Evolutionary conservation across 2,329 filamentous ascomycete genomes (phyloP), one percentile per base, ranked within the genome.

Genomic region (Lasiodiplodia sp.): DNA sequence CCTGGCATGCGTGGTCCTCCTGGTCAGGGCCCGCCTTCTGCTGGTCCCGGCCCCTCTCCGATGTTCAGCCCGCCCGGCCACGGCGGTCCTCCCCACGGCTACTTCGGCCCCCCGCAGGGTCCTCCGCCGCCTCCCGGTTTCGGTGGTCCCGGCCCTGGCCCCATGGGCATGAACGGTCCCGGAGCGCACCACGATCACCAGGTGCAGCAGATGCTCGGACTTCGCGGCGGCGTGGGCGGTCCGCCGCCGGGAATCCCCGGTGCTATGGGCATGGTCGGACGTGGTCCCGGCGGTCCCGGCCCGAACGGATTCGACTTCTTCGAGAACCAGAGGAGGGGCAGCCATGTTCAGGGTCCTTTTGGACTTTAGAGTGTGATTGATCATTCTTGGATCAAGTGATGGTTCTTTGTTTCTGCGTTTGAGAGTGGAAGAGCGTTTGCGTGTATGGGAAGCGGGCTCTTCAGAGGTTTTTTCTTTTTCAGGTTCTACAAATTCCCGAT

Each of bases 1-100:
- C 79, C 78, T 40, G 78, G 78, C 34, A 77, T 79, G 62, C 72
- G 75, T 38, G 75, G 72, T 40, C 66, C 66, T 57, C 67, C 68
- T 74, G 79, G 71, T 71, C 72, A 23, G 66, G 69, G 53, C 5
- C 67, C 58, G 1, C 28, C 37, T n/a, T 55, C 49, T 31, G 49
- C 63, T 21, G 63, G 49, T 34, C 49, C 63, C n/a, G 63, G 63
- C 3, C 67, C 67, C 16, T 21, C 58, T 10, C 44, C 44, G 7
- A 68, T 68, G 66, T 68, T 56, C 37, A 60, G 60, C 47, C 60
- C 60, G 11, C 56, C 44, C 3, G 47, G 57, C 3, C 66, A 68
- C 14, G 66, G 66, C 31, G 52, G 52, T 21, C 66, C 66, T 37
- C 56, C 47, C 16, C 53, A 60, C 44, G 56, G 57, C 37, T 63